phyloP scores from a whole-genome alignment of 345 rosid genomes.

The Citrus medica region DNA sequence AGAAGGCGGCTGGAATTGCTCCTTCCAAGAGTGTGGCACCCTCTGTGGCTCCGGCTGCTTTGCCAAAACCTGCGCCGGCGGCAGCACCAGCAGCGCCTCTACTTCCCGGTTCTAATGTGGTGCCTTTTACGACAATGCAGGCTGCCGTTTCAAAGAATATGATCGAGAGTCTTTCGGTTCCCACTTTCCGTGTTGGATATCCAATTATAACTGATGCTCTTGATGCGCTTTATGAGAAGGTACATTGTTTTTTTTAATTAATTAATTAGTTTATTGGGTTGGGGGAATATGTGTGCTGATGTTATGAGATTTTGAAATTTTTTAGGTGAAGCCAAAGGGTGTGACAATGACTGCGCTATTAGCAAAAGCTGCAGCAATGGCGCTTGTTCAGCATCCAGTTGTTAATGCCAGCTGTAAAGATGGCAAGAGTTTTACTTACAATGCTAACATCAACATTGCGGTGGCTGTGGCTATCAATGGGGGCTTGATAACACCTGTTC shows the following conservation, averaged over 20 bases:
- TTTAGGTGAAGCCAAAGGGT: slow-evolving; percentile 90
- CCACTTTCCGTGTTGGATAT: slow-evolving; percentile 90
- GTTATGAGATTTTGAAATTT: neutral
- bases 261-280: neutral
- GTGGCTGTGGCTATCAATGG: slow-evolving; percentile 96
- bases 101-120: slow-evolving; percentile 66
- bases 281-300: neutral
- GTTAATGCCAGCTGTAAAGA: slow-evolving; percentile 88
- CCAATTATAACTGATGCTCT: slow-evolving; percentile 79
- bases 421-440: slow-evolving; percentile 77
- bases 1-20: slow-evolving; percentile 69
- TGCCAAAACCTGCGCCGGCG: slow-evolving; percentile 33
- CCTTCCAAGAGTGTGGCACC: slow-evolving; percentile 42
- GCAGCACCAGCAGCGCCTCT: slow-evolving; percentile 29
- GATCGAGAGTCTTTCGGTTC: slow-evolving; percentile 82
- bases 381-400: slow-evolving; percentile 87
- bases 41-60: slow-evolving; percentile 20
- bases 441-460: slow-evolving; percentile 71
- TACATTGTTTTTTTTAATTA: slow-evolving; percentile 10
- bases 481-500: slow-evolving; percentile 94
- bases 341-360: slow-evolving; percentile 93
- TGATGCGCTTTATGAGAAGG: slow-evolving; percentile 85
- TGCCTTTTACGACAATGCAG: slow-evolving; percentile 92
- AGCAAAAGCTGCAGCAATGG: slow-evolving; percentile 96
- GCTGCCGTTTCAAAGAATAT: slow-evolving; percentile 82